phyloP scores from a whole-genome alignment of 441 rosid species.

The Isatis lusitanica region DNA sequence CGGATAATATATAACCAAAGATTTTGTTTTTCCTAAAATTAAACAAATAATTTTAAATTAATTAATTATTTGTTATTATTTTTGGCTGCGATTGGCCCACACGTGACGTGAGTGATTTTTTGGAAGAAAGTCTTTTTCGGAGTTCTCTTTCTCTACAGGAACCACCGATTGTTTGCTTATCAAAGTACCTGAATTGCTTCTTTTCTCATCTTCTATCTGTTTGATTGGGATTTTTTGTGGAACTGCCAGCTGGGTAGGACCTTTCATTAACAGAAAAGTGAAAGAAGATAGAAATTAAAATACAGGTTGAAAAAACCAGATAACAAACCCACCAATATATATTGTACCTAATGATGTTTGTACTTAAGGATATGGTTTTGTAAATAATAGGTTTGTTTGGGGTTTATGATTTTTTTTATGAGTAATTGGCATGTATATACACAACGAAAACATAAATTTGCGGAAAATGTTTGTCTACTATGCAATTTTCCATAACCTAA shows the following conservation, averaged over 20 bases:
- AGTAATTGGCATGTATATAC: too few species aligned
- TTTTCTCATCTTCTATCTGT: constrained; percentile 5
- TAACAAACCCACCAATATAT: too few species aligned
- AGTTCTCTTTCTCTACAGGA: background rate
- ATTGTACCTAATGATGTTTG: too few species aligned
- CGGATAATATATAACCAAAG: background rate
- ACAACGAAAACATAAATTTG: too few species aligned
- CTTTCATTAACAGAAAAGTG: background rate
- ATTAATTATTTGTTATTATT: background rate
- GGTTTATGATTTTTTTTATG: too few species aligned
- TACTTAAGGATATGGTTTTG: too few species aligned
- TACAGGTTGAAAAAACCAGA: too few species aligned
- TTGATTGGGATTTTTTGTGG: background rate
- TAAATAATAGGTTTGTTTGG: too few species aligned
- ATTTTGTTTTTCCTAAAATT: background rate
- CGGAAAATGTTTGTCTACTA: too few species aligned
- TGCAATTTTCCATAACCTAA: too few species aligned
- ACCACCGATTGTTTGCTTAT: background rate
- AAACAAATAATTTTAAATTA: background rate
- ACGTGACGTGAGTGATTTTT: constrained; percentile 15
- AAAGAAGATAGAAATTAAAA: background rate
- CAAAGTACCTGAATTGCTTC: background rate
- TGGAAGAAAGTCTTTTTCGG: constrained; percentile 29
- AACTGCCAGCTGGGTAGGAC: background rate
- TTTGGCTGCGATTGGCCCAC: constrained; percentile 15